Percentiles rank a stretch among this genome's conserved stretches.
phyloP scores from a whole-genome alignment of 768 basidiomycete genomes.

The Podaxis mareebaensis region DNA sequence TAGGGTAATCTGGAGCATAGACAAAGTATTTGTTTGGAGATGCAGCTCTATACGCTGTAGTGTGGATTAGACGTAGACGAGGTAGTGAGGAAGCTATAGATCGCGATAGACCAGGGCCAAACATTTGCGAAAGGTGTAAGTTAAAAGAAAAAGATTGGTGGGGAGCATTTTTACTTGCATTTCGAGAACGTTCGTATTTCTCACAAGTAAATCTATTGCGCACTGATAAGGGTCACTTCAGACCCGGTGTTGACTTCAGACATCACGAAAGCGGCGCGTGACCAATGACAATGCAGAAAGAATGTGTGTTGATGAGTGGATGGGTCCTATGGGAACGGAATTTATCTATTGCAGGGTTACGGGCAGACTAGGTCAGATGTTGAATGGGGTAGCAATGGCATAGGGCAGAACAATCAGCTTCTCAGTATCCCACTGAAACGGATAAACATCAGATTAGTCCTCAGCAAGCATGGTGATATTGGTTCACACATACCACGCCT shows the following conservation, averaged over 20 bases:
- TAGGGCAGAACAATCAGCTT: constrained; percentile 51
- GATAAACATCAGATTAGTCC: not conserved
- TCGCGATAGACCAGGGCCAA: not conserved
- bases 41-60: not conserved
- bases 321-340: not conserved
- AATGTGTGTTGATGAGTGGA: too few relatives aligned
- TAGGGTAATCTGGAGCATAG: constrained; percentile 53
- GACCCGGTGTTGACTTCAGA: not conserved
- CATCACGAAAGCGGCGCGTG: not conserved
- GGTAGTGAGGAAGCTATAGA: not conserved
- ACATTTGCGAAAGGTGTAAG: not conserved
- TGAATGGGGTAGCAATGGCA: constrained; percentile 33
- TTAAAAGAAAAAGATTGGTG: not conserved
- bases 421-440: constrained; percentile 56
- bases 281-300: too few relatives aligned
- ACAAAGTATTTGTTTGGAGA: constrained; percentile 43
- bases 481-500: constrained; percentile 36
- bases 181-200: not conserved
- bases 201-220: not conserved
- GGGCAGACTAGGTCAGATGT: not conserved
- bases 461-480: not conserved
- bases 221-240: not conserved
- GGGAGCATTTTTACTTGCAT: not conserved
- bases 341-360: not conserved
- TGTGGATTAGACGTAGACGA: not conserved